Evolutionary conservation across 2,329 filamentous ascomycete genomes (phyloP).

Genomic region (Talaromyces sp.): DNA sequence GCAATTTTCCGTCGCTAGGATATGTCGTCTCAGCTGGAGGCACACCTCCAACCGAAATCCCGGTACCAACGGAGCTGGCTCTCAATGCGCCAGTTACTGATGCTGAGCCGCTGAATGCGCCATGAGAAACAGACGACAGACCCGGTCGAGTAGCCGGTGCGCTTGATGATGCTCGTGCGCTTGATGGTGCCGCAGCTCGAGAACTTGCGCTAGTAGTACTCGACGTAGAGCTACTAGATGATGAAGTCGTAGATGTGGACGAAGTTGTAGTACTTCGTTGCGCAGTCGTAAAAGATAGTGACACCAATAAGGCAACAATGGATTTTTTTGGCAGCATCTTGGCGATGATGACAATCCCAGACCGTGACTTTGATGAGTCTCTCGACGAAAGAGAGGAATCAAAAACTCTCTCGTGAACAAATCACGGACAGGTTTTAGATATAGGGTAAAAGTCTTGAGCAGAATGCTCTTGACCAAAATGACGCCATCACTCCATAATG

Average conservation of each 20-base stretch:
- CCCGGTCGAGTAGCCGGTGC: slow-evolving; percentile 37
- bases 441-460: background rate
- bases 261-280: background rate
- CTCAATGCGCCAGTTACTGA: slow-evolving; percentile 65
- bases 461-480: background rate
- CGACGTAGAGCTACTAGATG: background rate
- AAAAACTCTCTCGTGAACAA: background rate
- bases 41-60: slow-evolving; percentile 55
- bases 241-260: background rate
- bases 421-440: background rate
- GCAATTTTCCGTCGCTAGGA: slow-evolving; percentile 63
- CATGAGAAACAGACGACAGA: slow-evolving; percentile 57
- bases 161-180: slow-evolving; percentile 5
- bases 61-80: slow-evolving; percentile 47
- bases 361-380: background rate
- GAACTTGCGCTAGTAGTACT: background rate
- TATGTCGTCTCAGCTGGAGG: slow-evolving; percentile 63
- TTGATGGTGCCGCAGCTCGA: background rate
- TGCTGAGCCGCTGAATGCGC: slow-evolving; percentile 60
- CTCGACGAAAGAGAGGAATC: background rate
- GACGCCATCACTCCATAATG: slow-evolving; percentile 4
- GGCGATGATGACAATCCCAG: background rate
- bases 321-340: slow-evolving; percentile 6
- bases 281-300: background rate
- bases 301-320: background rate